These are phyloP conservation scores for Cryptococcus floricola DNA, from an alignment of 1,284 basidiomycete genomes.

Conservation along the genomic window DNA sequence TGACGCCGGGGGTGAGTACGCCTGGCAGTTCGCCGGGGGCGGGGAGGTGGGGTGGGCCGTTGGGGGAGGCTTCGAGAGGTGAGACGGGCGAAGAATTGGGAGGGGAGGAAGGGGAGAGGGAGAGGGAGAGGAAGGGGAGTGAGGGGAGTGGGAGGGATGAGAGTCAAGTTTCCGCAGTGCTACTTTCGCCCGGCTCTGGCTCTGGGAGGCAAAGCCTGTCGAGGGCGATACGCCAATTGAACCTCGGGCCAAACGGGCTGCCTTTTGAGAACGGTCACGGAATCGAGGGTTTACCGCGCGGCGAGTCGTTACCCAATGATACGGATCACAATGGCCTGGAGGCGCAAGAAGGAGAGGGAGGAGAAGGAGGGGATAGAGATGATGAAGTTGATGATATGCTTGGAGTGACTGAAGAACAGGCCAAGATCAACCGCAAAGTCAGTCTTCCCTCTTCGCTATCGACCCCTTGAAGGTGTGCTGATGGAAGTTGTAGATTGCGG, in stretches of 20 bases:
- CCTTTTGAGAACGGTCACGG: conserved; percentile 7
- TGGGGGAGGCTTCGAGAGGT: no score
- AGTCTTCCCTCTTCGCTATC: conserved; percentile 3
- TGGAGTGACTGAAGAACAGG: conserved; percentile 23
- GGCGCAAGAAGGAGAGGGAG: background rate
- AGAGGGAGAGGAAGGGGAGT: no score
- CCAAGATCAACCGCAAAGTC: conserved; percentile 42
- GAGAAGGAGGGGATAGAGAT: conserved; percentile 4
- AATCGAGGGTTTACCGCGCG: conserved; percentile 4
- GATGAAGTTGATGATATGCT: conserved; percentile 13
- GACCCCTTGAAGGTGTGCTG: background rate
- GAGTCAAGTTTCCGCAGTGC: background rate
- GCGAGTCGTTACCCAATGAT: background rate
- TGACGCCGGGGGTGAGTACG: conserved; percentile 21
- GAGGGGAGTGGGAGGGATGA: background rate
- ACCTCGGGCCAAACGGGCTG: background rate
- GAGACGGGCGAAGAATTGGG: no score
- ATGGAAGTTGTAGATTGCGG: conserved; percentile 33
- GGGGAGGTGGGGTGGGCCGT: no score
- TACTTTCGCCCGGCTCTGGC: background rate
- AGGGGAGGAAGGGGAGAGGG: no score
- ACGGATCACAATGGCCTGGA: no score
- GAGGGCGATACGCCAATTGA: background rate
- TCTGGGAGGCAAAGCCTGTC: conserved; percentile 9
- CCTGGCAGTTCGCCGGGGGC: no score